phyloP scores from a whole-genome alignment of 805 yeast genomes.

The Kazachstania taianensis region DNA sequence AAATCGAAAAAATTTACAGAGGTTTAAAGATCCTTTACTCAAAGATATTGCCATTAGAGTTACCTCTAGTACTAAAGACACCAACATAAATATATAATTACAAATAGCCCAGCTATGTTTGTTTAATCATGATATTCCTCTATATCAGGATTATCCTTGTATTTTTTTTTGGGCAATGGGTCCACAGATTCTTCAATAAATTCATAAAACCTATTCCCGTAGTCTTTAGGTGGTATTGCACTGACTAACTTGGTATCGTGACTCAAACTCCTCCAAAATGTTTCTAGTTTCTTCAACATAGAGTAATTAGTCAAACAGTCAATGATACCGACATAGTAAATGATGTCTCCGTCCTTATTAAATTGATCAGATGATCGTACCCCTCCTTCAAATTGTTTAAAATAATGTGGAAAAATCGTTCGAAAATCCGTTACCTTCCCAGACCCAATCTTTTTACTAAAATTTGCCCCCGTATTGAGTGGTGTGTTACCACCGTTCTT shows the following conservation, averaged over 20 bases:
- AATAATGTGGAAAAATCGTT: slow-evolving; percentile 29
- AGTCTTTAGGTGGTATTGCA: slow-evolving; percentile 84
- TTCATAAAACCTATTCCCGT: slow-evolving; percentile 73
- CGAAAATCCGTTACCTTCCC: neutral
- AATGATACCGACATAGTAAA: slow-evolving; percentile 87
- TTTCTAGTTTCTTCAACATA: slow-evolving; percentile 65
- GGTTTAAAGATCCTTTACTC: neutral
- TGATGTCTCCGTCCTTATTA: slow-evolving; percentile 46
- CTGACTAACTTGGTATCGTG: slow-evolving; percentile 65
- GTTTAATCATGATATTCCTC: slow-evolving; percentile 13
- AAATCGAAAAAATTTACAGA: neutral
- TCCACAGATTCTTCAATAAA: slow-evolving; percentile 45
- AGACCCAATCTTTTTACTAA: neutral
- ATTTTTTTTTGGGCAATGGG: slow-evolving; percentile 14
- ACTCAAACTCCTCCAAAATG: slow-evolving; percentile 68
- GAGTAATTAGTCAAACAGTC: slow-evolving; percentile 84
- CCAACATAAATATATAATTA: neutral
- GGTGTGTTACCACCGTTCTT: neutral
- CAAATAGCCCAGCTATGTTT: neutral
- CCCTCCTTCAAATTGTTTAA: slow-evolving; percentile 80
- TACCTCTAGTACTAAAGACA: no score
- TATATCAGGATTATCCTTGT: slow-evolving; percentile 20
- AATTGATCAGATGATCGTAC: slow-evolving; percentile 52
- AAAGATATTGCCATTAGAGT: neutral
- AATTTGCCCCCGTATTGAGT: neutral